Conservation (phyloP, 176 grass and related monocot species). For the Ensete glaucum region DNA sequence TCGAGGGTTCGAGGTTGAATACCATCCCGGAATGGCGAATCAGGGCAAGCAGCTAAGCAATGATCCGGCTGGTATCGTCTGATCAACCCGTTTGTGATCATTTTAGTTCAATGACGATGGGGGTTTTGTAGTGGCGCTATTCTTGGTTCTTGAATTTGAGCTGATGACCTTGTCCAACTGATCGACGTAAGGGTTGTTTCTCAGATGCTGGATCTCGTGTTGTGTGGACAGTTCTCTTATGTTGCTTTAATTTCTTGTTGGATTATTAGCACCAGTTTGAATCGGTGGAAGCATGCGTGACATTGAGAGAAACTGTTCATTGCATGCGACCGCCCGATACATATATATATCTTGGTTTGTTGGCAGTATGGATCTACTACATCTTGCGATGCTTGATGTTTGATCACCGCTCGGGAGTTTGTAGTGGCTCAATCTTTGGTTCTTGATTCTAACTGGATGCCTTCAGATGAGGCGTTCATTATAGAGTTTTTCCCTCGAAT, state of each 20-base stretch:
- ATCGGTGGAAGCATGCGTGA: background rate
- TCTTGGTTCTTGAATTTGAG: background rate
- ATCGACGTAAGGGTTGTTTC: background rate
- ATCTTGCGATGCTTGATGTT: background rate
- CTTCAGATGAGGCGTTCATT: background rate
- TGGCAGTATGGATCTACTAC: too few species aligned
- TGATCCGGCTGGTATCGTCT: slow-evolving; percentile 51
- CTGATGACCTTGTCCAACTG: background rate
- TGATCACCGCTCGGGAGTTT: background rate
- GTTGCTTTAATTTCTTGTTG: background rate
- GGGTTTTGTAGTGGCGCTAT: background rate
- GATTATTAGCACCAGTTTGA: background rate
- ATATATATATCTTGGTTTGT: background rate
- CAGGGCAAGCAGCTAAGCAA: slow-evolving; percentile 96
- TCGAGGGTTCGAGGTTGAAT: slow-evolving; percentile 1
- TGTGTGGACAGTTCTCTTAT: background rate
- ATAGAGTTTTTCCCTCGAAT: background rate
- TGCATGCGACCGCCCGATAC: too few species aligned
- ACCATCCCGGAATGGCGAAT: slow-evolving; percentile 47
- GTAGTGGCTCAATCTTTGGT: background rate
- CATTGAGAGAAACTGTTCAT: too few species aligned
- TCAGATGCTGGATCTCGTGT: background rate
- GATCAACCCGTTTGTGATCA: background rate
- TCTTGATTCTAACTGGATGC: background rate
- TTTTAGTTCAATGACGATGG: background rate